Conservation (phyloP, 495 filamentous ascomycete species). For the Penicillium salamii region DNA sequence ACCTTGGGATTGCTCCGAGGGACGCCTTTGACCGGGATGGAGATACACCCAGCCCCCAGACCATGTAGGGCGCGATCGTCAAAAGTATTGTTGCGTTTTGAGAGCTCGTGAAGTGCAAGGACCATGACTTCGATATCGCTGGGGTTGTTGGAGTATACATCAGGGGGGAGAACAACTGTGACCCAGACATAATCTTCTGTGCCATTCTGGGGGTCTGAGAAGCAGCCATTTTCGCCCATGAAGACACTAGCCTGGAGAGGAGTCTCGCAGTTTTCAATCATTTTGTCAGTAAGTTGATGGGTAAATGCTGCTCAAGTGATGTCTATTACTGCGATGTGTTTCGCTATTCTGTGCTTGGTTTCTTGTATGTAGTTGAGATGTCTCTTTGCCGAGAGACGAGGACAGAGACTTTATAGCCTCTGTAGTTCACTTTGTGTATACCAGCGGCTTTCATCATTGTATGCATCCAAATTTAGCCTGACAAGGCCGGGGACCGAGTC, state of each 20-base stretch:
- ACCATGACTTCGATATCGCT: background rate
- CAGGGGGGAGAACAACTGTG: background rate
- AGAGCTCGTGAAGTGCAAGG: background rate
- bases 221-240: background rate
- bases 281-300: background rate
- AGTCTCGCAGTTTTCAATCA: background rate
- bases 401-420: too few relatives aligned
- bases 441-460: too few relatives aligned
- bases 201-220: conserved; percentile 1
- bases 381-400: too few relatives aligned
- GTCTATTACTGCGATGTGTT: too few relatives aligned
- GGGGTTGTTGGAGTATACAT: background rate
- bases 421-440: too few relatives aligned
- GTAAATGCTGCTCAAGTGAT: too few relatives aligned
- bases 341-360: too few relatives aligned
- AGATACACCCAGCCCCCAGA: background rate
- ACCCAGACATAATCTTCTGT: background rate
- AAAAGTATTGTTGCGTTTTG: background rate
- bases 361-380: too few relatives aligned
- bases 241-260: background rate
- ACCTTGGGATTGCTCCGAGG: background rate
- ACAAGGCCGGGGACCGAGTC: too few relatives aligned
- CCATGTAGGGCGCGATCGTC: background rate
- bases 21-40: background rate
- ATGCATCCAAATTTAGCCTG: too few relatives aligned